Evolutionary conservation across 345 rosid species (phyloP), one percentile per base, ranked within the genome.

Genomic region (Salix viminalis): DNA sequence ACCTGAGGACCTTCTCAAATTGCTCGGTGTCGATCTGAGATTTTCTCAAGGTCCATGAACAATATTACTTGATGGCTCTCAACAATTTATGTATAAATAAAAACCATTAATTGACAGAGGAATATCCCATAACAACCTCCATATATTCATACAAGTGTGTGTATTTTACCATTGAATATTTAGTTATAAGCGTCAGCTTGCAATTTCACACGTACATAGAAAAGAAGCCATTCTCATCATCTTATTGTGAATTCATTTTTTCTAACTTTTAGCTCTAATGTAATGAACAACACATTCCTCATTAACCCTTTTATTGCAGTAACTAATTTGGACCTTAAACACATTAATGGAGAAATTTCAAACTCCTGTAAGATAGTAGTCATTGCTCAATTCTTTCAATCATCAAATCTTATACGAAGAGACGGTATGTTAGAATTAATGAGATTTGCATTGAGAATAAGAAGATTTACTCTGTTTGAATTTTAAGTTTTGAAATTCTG

Each of bases 1-100:
- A 95, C 84, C 0, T 28, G 30, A 28, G 30, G 30, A 28, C 30
- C 86, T 95, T 95, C 83, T 85, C 41, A 69, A 93, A 91, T 65
- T 95, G 99, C 75, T 79, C 88, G 18, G 87, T 37, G 77, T 93
- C 98, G 12, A 95, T 88, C 99, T 92, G 76, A 44, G 8, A 24
- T 23, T 36, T 68, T 37, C 19, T 7, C 56, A 39, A 18, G n/a
- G n/a, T 67, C 52, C 46, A 21, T 4, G 28, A 61, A 61, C 69
- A 26, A 60, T 56, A 41, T 73, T 62, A 73, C 24, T 46, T 28
- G 15, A 37, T 9, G 6, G 44, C 65, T 54, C 16, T 52, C 15
- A 24, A 9, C 36, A 28, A 24, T 37, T 24, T 23, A n/a, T 72
- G 11, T 28, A 3, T 6, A 26, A 6, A 24, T 46, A 6, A 30